These are phyloP conservation scores for Phallus indusiatus DNA, from an alignment of 768 basidiomycete genomes.

Conservation along the genomic window DNA sequence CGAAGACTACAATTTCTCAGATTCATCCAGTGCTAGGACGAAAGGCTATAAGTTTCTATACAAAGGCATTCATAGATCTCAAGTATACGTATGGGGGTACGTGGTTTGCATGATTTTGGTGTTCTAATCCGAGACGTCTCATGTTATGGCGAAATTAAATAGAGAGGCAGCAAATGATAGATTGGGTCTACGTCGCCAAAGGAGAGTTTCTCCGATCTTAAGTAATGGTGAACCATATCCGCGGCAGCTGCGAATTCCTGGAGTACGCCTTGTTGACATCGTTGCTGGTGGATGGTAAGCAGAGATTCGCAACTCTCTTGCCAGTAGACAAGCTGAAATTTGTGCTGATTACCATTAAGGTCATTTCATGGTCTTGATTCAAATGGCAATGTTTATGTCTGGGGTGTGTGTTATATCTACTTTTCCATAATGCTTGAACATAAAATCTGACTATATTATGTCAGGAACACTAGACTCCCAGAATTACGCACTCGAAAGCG, in stretches of 20 bases:
- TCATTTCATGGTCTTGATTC: conserved; percentile 83
- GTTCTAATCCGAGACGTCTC: conserved; percentile 32
- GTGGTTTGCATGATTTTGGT: conserved; percentile 12
- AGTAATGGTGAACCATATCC: conserved; percentile 52
- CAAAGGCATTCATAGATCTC: conserved; percentile 48
- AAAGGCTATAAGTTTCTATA: conserved; percentile 79
- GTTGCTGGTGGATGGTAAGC: conserved; percentile 77
- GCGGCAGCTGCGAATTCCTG: conserved; percentile 47
- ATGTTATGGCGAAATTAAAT: background rate
- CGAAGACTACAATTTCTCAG: conserved; percentile 72
- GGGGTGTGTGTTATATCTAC: conserved; percentile 44
- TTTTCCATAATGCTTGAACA: conserved; percentile 6
- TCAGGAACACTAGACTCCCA: conserved; percentile 55
- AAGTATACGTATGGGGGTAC: conserved; percentile 54
- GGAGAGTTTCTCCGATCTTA: conserved; percentile 12
- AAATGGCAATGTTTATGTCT: conserved; percentile 61
- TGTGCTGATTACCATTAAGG: conserved; percentile 31
- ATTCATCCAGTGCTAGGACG: conserved; percentile 58
- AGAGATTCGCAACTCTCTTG: background rate
- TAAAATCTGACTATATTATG: background rate
- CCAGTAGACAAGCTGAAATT: background rate
- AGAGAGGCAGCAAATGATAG: conserved; percentile 59
- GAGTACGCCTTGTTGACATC: conserved; percentile 57
- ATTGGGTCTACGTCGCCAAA: conserved; percentile 39
- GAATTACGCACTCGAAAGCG: conserved; percentile 28